These are phyloP conservation scores for Entonaema liquescens DNA, from an alignment of 495 filamentous ascomycete genomes.

Conservation along the genomic window DNA sequence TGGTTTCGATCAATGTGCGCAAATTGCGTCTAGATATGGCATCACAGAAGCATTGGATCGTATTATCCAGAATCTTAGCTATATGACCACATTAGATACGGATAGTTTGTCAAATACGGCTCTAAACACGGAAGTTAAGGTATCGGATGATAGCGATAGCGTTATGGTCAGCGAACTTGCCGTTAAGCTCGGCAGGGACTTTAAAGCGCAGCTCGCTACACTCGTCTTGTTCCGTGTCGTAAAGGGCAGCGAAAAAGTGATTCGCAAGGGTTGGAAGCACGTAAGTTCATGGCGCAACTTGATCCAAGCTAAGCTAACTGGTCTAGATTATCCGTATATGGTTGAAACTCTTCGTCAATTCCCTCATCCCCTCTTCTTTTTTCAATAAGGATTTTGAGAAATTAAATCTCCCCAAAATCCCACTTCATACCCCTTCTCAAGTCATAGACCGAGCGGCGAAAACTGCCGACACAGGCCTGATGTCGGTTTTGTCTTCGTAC, in stretches of 20 bases:
- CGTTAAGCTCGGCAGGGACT: slow-evolving; percentile 94
- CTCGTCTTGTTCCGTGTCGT: slow-evolving; percentile 93
- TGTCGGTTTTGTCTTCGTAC: slow-evolving; percentile 94
- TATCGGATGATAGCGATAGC: slow-evolving; percentile 85
- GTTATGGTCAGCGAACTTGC: slow-evolving; percentile 99
- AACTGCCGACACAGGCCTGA: slow-evolving; percentile 78
- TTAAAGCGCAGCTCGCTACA: slow-evolving; percentile 90
- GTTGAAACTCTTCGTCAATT: slow-evolving; percentile 96
- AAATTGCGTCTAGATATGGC: slow-evolving; percentile 87
- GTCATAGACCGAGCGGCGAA: slow-evolving; percentile 88
- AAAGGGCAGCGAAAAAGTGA: slow-evolving; percentile 78
- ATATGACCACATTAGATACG: slow-evolving; percentile 86
- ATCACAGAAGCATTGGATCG: slow-evolving; percentile 89
- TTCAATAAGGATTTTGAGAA: slow-evolving; percentile 74
- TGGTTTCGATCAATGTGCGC: slow-evolving; percentile 95
- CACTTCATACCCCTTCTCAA: slow-evolving; percentile 89
- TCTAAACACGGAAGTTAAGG: slow-evolving; percentile 96
- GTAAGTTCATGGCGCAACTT: slow-evolving; percentile 57
- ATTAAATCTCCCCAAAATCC: slow-evolving; percentile 82
- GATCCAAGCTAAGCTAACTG: slow-evolving; percentile 37
- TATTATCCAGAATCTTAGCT: slow-evolving; percentile 86
- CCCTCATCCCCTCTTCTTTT: slow-evolving; percentile 84
- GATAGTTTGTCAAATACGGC: slow-evolving; percentile 78
- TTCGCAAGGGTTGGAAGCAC: slow-evolving; percentile 82
- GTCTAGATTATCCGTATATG: slow-evolving; percentile 83